phyloP scores from a whole-genome alignment of 73 alveolate species.

The Paramecium bursaria region DNA sequence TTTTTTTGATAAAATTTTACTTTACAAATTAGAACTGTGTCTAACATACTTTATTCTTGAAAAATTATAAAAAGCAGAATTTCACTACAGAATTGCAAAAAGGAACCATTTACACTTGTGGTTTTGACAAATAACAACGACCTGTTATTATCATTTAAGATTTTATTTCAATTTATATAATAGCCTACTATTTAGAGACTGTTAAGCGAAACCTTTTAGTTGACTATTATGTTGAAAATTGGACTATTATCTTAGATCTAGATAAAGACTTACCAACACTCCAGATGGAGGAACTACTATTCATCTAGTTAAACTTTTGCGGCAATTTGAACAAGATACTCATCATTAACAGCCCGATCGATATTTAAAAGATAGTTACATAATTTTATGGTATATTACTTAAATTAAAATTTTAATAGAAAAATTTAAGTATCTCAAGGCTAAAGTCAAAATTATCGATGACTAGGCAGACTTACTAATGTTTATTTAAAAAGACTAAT shows the following conservation, averaged over 20 bases:
- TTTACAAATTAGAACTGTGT: conserved; percentile 31
- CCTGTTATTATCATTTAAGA: conserved; percentile 17
- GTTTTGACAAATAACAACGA: conserved; percentile 40
- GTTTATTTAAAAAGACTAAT: conserved; percentile 18
- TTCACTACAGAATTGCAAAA: background rate
- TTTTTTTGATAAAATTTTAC: background rate
- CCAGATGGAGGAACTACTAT: conserved; percentile 21
- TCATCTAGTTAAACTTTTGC: conserved; percentile 8
- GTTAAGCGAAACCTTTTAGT: conserved; percentile 37
- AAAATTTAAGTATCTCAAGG: conserved; percentile 1
- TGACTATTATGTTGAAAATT: conserved; percentile 60
- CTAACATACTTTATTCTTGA: background rate
- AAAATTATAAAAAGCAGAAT: conserved; percentile 4
- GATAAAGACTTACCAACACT: conserved; percentile 24
- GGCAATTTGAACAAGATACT: conserved; percentile 43
- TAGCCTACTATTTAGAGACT: conserved; percentile 54
- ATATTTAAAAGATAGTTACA: conserved; percentile 23
- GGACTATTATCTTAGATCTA: conserved; percentile 49
- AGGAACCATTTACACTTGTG: conserved; percentile 46
- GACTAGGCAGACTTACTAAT: conserved; percentile 17
- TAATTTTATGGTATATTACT: conserved; percentile 4
- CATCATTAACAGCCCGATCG: conserved; percentile 46
- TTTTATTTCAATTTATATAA: conserved; percentile 1
- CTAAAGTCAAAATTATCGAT: conserved; percentile 26
- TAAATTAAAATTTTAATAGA: background rate